These are phyloP conservation scores for Rhodotorula graminis DNA, from an alignment of 768 basidiomycete genomes.

Conservation along the genomic window DNA sequence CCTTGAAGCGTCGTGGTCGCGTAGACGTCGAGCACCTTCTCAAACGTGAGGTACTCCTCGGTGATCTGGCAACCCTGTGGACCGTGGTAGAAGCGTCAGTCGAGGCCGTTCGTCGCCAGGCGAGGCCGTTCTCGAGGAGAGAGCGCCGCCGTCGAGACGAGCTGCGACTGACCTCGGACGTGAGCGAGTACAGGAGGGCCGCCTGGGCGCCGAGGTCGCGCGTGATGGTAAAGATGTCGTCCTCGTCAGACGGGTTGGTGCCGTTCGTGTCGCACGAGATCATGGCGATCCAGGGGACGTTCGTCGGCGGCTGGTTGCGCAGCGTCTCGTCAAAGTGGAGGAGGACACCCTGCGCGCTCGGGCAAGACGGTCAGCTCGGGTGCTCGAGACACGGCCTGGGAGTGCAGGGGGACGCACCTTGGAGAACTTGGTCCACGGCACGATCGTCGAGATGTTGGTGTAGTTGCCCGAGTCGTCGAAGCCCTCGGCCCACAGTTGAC, in stretches of 20 bases:
- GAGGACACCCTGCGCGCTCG: constrained; percentile 58
- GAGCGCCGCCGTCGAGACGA: neutral
- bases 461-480: constrained; percentile 49
- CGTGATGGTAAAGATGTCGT: constrained; percentile 79
- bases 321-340: constrained; percentile 72
- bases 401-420: constrained; percentile 4
- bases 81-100: neutral
- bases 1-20: constrained; percentile 62
- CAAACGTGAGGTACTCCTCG: constrained; percentile 64
- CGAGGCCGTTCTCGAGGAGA: no score
- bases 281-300: constrained; percentile 86
- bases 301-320: constrained; percentile 48
- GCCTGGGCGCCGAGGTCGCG: constrained; percentile 71
- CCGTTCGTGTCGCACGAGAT: constrained; percentile 76
- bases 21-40: constrained; percentile 70
- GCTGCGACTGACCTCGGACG: constrained; percentile 49
- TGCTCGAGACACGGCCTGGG: no score
- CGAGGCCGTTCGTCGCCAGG: no score
- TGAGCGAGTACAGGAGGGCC: constrained; percentile 71
- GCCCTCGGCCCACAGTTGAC: constrained; percentile 21
- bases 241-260: constrained; percentile 50
- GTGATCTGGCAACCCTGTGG: constrained; percentile 67
- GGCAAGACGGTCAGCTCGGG: no score
- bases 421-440: constrained; percentile 40
- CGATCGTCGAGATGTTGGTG: constrained; percentile 59